These are phyloP conservation scores for Paspalum vaginatum DNA, from an alignment of 176 grass and related monocot genomes.

Conservation along the genomic window DNA sequence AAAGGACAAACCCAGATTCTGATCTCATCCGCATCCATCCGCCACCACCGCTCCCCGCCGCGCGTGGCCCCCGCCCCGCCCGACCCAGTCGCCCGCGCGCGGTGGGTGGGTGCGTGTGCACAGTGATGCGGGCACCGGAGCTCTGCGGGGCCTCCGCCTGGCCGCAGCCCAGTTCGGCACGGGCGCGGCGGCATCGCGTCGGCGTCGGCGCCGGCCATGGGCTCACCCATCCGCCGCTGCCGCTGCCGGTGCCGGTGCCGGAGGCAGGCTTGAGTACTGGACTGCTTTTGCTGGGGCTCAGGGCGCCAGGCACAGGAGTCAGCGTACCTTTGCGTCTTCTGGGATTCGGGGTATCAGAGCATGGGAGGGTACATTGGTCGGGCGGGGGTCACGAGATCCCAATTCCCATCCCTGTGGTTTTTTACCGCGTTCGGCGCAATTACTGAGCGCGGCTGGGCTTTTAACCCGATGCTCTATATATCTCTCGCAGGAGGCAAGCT, in stretches of 20 bases:
- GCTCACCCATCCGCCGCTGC: too few species aligned
- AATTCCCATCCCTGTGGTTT: too few species aligned
- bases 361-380: not conserved
- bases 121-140: too few species aligned
- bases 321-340: conserved; percentile 13
- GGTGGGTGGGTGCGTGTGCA: not conserved
- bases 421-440: not conserved
- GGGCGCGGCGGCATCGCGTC: not conserved
- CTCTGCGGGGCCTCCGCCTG: too few species aligned
- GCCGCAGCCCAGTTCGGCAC: not conserved
- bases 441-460: not conserved
- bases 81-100: not conserved
- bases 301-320: conserved; percentile 18
- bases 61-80: not conserved
- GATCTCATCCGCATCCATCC: conserved; percentile 25
- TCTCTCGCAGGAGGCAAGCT: too few species aligned
- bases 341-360: conserved; percentile 5
- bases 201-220: not conserved
- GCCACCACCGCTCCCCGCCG: not conserved
- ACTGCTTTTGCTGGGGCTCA: not conserved
- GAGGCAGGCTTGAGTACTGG: not conserved
- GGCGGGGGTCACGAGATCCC: not conserved
- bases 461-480: too few species aligned
- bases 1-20: conserved; percentile 56
- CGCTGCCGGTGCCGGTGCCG: too few species aligned